Percentiles rank a stretch among this genome's conserved stretches.
phyloP scores from a whole-genome alignment of 2,329 filamentous ascomycete genomes.

The Xylaria sp. region DNA sequence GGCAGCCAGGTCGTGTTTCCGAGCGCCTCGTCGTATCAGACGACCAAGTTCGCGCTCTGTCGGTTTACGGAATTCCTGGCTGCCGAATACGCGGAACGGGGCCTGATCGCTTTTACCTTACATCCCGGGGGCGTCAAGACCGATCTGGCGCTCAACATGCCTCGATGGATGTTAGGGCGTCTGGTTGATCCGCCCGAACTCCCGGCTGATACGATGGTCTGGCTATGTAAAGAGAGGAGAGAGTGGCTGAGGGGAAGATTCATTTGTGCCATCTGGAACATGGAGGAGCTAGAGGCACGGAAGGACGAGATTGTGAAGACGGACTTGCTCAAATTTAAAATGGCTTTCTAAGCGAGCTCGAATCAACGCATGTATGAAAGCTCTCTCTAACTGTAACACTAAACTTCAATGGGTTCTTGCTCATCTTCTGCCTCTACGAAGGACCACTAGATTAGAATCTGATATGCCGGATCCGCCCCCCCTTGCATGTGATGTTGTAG shows the following conservation, averaged over 20 bases:
- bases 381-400: too few relatives aligned
- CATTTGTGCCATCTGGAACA: slow-evolving; percentile 35
- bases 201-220: slow-evolving; percentile 30
- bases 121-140: slow-evolving; percentile 52
- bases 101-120: slow-evolving; percentile 44
- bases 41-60: slow-evolving; percentile 47
- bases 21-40: slow-evolving; percentile 48
- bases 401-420: too few relatives aligned
- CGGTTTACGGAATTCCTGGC: slow-evolving; percentile 49
- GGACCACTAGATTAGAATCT: too few relatives aligned
- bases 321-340: slow-evolving; percentile 36
- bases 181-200: slow-evolving; percentile 36
- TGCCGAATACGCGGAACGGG: slow-evolving; percentile 46
- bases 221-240: slow-evolving; percentile 27
- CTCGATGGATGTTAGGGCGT: slow-evolving; percentile 28
- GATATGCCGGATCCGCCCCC: too few relatives aligned
- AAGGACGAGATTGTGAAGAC: slow-evolving; percentile 35
- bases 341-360: too few relatives aligned
- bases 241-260: slow-evolving; percentile 36
- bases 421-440: too few relatives aligned
- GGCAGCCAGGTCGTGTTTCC: slow-evolving; percentile 35
- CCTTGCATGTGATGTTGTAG: too few relatives aligned
- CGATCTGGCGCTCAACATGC: slow-evolving; percentile 43
- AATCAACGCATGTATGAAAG: too few relatives aligned
- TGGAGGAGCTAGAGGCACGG: slow-evolving; percentile 36